These are phyloP conservation scores for Aspergillus carbonarius DNA, from an alignment of 2,329 filamentous ascomycete species.

Conservation along the genomic window DNA sequence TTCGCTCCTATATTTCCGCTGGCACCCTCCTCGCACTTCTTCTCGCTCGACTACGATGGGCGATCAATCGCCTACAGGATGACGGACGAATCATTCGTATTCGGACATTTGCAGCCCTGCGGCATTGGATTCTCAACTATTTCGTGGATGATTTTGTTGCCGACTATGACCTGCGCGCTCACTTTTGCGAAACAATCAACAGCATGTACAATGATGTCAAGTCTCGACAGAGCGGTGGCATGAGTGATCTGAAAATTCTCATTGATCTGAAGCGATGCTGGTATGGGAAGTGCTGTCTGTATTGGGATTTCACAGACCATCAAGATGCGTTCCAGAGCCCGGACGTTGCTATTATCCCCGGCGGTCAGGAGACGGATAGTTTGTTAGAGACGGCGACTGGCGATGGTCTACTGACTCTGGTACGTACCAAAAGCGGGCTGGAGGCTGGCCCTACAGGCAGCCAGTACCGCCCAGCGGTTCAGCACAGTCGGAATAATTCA, in stretches of 20 bases:
- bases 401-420: constrained; percentile 19
- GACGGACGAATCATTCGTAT: constrained; percentile 92
- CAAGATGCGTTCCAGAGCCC: constrained; percentile 58
- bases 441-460: neutral
- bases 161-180: constrained; percentile 68
- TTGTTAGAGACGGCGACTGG: constrained; percentile 33
- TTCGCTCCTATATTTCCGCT: constrained; percentile 78
- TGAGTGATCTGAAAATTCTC: constrained; percentile 78
- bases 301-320: constrained; percentile 77
- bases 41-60: constrained; percentile 82
- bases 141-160: constrained; percentile 91
- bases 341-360: constrained; percentile 70
- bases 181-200: constrained; percentile 82
- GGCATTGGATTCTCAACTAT: constrained; percentile 98
- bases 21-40: constrained; percentile 78
- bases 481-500: constrained; percentile 39
- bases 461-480: constrained; percentile 16
- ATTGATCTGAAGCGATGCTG: constrained; percentile 96
- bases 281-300: constrained; percentile 83
- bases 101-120: constrained; percentile 87
- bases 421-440: constrained; percentile 16
- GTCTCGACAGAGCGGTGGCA: constrained; percentile 52
- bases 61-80: constrained; percentile 74
- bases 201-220: constrained; percentile 54
- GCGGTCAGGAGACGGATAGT: constrained; percentile 62